phyloP scores from a whole-genome alignment of 257 asterid genomes.

The Solanum paucissectum region DNA sequence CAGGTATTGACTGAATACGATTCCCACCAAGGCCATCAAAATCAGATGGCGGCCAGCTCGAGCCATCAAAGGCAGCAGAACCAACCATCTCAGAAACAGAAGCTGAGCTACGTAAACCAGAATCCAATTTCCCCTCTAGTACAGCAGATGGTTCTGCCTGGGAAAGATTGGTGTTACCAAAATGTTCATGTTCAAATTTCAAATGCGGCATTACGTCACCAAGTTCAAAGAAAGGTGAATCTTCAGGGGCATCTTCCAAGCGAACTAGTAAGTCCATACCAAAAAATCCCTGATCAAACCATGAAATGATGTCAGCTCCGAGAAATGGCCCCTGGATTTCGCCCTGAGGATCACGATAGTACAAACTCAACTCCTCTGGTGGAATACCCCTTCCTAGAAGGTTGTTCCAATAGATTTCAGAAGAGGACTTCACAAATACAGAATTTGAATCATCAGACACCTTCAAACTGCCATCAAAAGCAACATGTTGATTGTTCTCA shows the following conservation, averaged over 20 bases:
- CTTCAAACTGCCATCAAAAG: constrained; percentile 27
- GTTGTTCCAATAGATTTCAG: constrained; percentile 39
- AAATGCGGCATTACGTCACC: constrained; percentile 93
- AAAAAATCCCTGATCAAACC: constrained; percentile 98
- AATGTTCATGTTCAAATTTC: constrained; percentile 36
- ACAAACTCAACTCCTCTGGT: constrained; percentile 83
- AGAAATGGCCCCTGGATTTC: constrained; percentile 98
- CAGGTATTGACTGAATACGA: constrained; percentile 34
- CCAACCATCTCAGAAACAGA: constrained; percentile 31
- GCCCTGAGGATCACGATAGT: constrained; percentile 92
- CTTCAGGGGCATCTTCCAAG: constrained; percentile 79
- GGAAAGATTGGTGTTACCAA: constrained; percentile 23
- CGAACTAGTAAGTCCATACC: constrained; percentile 92
- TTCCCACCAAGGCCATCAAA: constrained; percentile 37
- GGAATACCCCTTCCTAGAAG: constrained; percentile 40
- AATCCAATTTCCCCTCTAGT: constrained; percentile 37
- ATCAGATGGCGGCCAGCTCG: constrained; percentile 47
- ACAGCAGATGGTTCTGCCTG: constrained; percentile 32
- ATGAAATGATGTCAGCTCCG: constrained; percentile 84
- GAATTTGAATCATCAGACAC: constrained; percentile 37
- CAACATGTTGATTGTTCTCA: constrained; percentile 15
- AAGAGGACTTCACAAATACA: constrained; percentile 18
- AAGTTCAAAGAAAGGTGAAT: constrained; percentile 57
- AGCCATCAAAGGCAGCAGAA: constrained; percentile 25
- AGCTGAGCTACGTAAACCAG: constrained; percentile 23